phyloP scores from a whole-genome alignment of 1,284 basidiomycete species.

The Mycosarcoma mackinlayi region DNA sequence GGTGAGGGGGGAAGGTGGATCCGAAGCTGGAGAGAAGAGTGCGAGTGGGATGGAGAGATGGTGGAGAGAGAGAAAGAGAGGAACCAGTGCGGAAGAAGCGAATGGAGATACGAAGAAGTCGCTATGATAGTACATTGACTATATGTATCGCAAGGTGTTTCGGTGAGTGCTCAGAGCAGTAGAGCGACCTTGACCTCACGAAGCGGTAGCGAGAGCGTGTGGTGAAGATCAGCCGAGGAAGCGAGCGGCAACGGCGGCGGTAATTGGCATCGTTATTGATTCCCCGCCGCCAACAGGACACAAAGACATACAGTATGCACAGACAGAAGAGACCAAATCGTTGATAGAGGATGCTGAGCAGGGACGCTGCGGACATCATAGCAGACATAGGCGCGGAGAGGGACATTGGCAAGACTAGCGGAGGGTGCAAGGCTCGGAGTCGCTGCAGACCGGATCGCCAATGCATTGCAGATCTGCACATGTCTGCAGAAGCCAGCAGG shows the following conservation, averaged over 20 bases:
- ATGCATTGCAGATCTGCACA: slow-evolving; percentile 33
- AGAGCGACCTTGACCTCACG: not conserved
- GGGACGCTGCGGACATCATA: not conserved
- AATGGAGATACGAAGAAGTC: slow-evolving; percentile 3
- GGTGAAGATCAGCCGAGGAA: not conserved
- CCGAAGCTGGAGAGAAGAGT: too few species aligned
- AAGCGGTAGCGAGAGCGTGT: not conserved
- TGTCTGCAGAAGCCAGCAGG: slow-evolving; percentile 5
- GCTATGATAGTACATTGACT: slow-evolving; percentile 4
- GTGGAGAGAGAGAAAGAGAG: slow-evolving; percentile 18
- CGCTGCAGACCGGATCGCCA: slow-evolving; percentile 27
- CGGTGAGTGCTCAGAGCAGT: too few species aligned
- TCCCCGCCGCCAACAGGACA: not conserved
- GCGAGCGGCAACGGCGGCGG: not conserved
- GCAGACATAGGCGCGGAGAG: not conserved
- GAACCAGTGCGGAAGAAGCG: slow-evolving; percentile 22
- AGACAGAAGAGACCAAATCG: not conserved
- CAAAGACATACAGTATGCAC: not conserved
- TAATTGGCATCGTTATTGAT: not conserved
- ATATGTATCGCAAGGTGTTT: slow-evolving; percentile 23
- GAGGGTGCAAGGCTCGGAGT: slow-evolving; percentile 16
- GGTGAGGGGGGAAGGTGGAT: not conserved
- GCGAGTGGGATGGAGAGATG: slow-evolving; percentile 16
- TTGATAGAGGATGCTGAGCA: not conserved
- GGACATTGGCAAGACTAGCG: not conserved